These are phyloP conservation scores for Vaccinium vitisidaea DNA, from an alignment of 148 eudicot genomes.

Conservation along the genomic window DNA sequence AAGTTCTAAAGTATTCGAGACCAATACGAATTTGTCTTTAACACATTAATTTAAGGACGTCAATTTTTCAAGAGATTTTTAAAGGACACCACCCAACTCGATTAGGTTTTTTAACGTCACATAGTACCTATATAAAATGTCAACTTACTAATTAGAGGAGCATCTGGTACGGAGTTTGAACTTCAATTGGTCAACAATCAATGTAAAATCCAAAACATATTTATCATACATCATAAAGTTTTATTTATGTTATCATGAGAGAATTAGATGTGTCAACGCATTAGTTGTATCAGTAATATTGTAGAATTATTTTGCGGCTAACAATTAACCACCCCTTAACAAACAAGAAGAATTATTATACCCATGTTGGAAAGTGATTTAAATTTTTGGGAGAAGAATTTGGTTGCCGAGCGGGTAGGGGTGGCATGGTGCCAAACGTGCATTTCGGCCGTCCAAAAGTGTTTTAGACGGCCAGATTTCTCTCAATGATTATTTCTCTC, in stretches of 20 bases:
- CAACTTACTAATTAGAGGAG: neutral
- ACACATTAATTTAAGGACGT: neutral
- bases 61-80: neutral
- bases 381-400: too few species aligned
- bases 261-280: neutral
- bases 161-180: neutral
- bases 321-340: neutral
- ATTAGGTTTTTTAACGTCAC: neutral
- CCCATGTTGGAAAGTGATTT: too few species aligned
- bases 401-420: too few species aligned
- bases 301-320: neutral
- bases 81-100: neutral
- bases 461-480: too few species aligned
- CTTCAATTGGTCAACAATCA: conserved; percentile 3
- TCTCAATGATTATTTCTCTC: too few species aligned
- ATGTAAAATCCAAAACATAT: neutral
- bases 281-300: neutral
- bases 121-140: neutral
- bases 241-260: neutral
- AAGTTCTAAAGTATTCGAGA: too few species aligned
- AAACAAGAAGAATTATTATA: neutral
- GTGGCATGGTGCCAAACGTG: too few species aligned
- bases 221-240: neutral
- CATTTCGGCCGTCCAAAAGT: too few species aligned
- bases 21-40: too few species aligned